These are phyloP conservation scores for Macadamia tetraphylla DNA, from an alignment of 164 flowering plant genomes.

Conservation along the genomic window DNA sequence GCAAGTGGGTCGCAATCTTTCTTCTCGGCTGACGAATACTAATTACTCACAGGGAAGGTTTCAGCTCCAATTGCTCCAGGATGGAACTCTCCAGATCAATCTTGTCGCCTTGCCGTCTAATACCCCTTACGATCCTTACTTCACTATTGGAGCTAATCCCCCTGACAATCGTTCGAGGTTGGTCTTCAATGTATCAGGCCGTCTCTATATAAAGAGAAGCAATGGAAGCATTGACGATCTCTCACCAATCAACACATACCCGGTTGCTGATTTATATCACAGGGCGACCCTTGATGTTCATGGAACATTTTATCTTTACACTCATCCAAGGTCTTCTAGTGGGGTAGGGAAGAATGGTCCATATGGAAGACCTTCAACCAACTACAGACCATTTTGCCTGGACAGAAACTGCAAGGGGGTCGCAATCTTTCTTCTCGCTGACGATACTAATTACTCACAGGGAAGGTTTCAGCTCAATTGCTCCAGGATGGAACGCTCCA, in stretches of 20 bases:
- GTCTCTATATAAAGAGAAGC: too few relatives aligned
- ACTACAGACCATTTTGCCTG: neutral
- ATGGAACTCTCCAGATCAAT: constrained; percentile 23
- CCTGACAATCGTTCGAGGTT: too few relatives aligned
- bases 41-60: neutral
- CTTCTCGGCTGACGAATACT: neutral
- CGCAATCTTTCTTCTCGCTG: neutral
- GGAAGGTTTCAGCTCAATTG: constrained; percentile 1
- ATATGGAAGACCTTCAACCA: neutral
- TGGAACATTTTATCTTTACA: too few relatives aligned
- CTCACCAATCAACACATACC: too few relatives aligned
- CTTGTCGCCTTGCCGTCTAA: neutral
- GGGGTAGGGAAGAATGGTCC: too few relatives aligned
- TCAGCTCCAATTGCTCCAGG: neutral
- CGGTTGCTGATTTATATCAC: too few relatives aligned
- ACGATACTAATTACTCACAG: neutral
- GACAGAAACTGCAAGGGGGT: neutral
- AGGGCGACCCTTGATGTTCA: too few relatives aligned
- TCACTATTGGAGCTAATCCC: too few relatives aligned
- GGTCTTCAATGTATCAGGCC: too few relatives aligned
- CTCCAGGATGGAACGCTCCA: constrained; percentile 21
- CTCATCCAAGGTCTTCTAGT: too few relatives aligned
- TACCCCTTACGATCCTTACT: too few relatives aligned
- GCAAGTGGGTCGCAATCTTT: neutral
- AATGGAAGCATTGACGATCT: too few relatives aligned